phyloP scores from a whole-genome alignment of 768 basidiomycete species.

The Termitomyces sp. region DNA sequence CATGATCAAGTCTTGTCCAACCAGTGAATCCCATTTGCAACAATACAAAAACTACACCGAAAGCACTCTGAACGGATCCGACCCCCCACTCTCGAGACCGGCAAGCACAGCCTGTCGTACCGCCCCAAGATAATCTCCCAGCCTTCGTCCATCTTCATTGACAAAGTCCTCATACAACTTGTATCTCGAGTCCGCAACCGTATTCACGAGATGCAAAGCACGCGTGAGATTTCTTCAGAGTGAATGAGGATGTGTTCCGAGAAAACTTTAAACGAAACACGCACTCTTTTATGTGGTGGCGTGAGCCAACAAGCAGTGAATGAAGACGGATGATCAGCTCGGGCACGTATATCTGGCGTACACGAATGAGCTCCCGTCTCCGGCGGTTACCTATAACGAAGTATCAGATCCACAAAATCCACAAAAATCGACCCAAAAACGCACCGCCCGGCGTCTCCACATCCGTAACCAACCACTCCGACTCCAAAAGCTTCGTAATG shows the following conservation, averaged over 20 bases:
- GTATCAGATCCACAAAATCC: conserved; percentile 3
- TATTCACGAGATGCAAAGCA: conserved; percentile 74
- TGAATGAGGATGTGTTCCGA: neutral
- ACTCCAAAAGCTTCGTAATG: conserved; percentile 68
- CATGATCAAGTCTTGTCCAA: too few species aligned
- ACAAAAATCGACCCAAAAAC: conserved; percentile 19
- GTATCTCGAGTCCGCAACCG: conserved; percentile 86
- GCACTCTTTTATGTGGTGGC: conserved; percentile 63
- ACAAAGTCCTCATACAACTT: conserved; percentile 86
- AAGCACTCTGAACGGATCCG: conserved; percentile 67
- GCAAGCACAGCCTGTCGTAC: conserved; percentile 72
- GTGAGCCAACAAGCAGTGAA: conserved; percentile 62
- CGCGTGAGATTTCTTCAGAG: conserved; percentile 67
- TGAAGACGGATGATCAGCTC: conserved; percentile 89
- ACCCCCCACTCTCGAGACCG: conserved; percentile 71
- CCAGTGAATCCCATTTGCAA: neutral
- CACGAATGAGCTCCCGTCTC: conserved; percentile 67
- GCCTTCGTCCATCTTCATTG: conserved; percentile 52
- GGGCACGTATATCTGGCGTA: conserved; percentile 86
- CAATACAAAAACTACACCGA: neutral
- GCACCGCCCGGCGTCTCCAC: conserved; percentile 41
- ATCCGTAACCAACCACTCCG: conserved; percentile 73
- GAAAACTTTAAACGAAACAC: conserved; percentile 23
- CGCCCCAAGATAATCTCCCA: conserved; percentile 73
- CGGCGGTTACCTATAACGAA: conserved; percentile 47